Evolutionary conservation across 306 rosid genomes (phyloP).

Genomic region (Dicorynia guianensis): DNA sequence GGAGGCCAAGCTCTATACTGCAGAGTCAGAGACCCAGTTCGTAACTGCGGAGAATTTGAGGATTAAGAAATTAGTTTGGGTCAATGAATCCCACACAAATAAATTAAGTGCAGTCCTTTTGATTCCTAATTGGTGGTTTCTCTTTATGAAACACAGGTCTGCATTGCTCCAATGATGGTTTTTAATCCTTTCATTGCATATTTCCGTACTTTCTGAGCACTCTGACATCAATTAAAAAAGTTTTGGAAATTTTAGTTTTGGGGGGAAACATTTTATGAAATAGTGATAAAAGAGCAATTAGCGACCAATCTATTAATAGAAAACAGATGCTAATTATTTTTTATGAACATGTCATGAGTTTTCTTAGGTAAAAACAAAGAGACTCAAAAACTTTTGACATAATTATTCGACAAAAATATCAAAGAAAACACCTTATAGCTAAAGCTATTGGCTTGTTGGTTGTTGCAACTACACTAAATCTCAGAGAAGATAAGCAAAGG

Average conservation of each 20-base stretch:
- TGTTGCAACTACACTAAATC: conserved; percentile 31
- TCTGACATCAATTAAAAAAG: conserved; percentile 1
- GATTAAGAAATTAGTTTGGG: conserved; percentile 1
- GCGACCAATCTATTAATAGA: no score
- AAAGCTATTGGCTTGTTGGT: conserved; percentile 30
- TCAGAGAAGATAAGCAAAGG: conserved; percentile 25
- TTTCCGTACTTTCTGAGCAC: conserved; percentile 15
- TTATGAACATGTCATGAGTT: no score
- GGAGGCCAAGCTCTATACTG: background rate
- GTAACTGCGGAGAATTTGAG: conserved; percentile 8
- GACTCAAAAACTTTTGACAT: no score
- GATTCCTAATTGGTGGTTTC: conserved; percentile 28
- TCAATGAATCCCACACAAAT: background rate
- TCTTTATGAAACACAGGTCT: conserved; percentile 42
- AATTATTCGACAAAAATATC: background rate
- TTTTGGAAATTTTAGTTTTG: no score
- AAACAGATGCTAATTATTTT: no score
- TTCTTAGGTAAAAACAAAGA: no score
- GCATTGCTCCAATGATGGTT: conserved; percentile 14
- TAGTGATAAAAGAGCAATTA: no score
- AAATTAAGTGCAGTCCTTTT: background rate
- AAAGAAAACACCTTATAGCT: background rate
- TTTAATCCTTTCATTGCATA: background rate
- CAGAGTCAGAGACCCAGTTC: no score
- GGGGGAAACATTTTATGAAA: no score